Evolutionary conservation across 768 basidiomycete genomes (phyloP).

Genomic region (Phaeotremella skinneri): DNA sequence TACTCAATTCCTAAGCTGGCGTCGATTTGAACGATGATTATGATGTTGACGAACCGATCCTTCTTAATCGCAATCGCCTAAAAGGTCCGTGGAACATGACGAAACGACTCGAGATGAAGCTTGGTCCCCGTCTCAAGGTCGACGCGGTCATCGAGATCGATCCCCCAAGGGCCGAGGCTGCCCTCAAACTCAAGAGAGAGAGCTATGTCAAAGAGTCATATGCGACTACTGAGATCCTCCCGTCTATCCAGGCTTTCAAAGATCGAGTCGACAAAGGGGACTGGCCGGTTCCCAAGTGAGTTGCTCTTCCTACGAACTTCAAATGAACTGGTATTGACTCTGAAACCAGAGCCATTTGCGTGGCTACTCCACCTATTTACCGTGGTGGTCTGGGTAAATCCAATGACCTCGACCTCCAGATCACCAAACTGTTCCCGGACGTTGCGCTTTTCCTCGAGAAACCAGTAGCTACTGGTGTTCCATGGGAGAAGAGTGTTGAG

Average conservation of each 20-base stretch:
- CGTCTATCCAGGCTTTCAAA: conserved; percentile 21
- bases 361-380: conserved; percentile 88
- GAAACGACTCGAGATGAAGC: conserved; percentile 61
- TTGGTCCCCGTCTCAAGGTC: conserved; percentile 89
- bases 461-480: conserved; percentile 76
- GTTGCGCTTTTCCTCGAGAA: conserved; percentile 88
- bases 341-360: conserved; percentile 65
- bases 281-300: conserved; percentile 30
- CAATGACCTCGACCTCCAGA: conserved; percentile 79
- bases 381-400: conserved; percentile 69
- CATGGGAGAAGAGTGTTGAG: conserved; percentile 49
- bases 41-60: not conserved
- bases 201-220: conserved; percentile 86
- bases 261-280: conserved; percentile 23
- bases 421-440: conserved; percentile 79
- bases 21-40: conserved; percentile 28
- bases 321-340: not conserved
- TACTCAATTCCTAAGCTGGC: too few relatives aligned
- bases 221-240: conserved; percentile 60
- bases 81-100: conserved; percentile 51
- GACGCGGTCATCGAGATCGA: conserved; percentile 89
- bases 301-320: not conserved
- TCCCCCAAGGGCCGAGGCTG: conserved; percentile 72
- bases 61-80: not conserved
- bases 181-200: conserved; percentile 74